phyloP scores from a whole-genome alignment of 495 filamentous ascomycete species.

The Neurospora sp. region DNA sequence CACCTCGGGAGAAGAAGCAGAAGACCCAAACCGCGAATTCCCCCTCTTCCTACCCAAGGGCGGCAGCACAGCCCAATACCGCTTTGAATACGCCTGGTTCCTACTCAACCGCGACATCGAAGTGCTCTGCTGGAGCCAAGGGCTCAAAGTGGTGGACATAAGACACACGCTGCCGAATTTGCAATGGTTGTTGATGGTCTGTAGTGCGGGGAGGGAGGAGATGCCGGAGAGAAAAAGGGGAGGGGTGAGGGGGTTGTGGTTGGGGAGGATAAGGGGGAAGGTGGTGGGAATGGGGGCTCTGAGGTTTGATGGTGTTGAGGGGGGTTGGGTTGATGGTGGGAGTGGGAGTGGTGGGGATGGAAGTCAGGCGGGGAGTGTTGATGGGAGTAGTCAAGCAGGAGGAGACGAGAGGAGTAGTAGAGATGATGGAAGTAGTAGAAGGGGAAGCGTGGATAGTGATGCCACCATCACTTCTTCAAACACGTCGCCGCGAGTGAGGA shows the following conservation, averaged over 20 bases:
- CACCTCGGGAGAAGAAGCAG: background rate
- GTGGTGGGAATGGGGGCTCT: conserved; percentile 10
- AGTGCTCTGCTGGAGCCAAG: conserved; percentile 63
- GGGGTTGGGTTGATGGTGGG: conserved; percentile 7
- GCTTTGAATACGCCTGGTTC: conserved; percentile 94
- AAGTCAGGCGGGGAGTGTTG: background rate
- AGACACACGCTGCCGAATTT: conserved; percentile 86
- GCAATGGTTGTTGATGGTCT: conserved; percentile 83
- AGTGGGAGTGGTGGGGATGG: background rate
- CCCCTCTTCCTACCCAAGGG: conserved; percentile 67
- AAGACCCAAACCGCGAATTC: conserved; percentile 52
- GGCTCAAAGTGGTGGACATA: conserved; percentile 71
- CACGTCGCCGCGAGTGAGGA: conserved; percentile 24
- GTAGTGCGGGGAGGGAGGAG: conserved; percentile 67
- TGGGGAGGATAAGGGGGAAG: conserved; percentile 24
- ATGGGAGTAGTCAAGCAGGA: background rate
- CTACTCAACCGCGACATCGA: conserved; percentile 91
- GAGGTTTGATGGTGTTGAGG: background rate
- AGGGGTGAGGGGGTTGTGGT: conserved; percentile 57
- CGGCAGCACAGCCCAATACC: conserved; percentile 54
- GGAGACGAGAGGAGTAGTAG: background rate
- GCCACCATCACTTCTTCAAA: conserved; percentile 23
- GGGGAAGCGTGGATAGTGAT: conserved; percentile 41
- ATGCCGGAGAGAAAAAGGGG: conserved; percentile 69
- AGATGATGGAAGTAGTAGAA: conserved; percentile 28